Evolutionary conservation across 1,284 basidiomycete species (phyloP).

Genomic region (Ustilago curta): DNA sequence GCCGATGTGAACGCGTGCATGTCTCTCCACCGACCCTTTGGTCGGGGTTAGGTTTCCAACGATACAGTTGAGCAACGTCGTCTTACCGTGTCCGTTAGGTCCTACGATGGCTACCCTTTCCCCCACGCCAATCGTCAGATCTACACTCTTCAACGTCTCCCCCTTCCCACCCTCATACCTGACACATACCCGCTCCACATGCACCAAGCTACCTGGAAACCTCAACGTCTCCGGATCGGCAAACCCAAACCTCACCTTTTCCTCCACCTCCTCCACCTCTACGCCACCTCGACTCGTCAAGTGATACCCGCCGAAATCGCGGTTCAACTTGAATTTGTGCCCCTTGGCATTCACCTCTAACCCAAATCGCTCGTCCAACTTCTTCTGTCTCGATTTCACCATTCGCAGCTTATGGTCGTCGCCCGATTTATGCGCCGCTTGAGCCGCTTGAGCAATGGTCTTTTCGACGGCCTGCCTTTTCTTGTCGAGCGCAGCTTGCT

Average conservation of each 20-base stretch:
- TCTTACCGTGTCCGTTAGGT: conserved; percentile 65
- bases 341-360: conserved; percentile 73
- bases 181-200: conserved; percentile 73
- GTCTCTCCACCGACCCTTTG: conserved; percentile 74
- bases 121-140: conserved; percentile 75
- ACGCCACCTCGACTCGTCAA: conserved; percentile 72
- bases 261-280: conserved; percentile 73
- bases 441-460: conserved; percentile 72
- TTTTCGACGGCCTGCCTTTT: conserved; percentile 73
- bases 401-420: conserved; percentile 76
- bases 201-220: conserved; percentile 74
- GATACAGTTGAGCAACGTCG: conserved; percentile 71
- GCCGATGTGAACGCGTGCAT: conserved; percentile 75
- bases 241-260: conserved; percentile 72
- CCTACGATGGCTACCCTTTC: conserved; percentile 76
- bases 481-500: conserved; percentile 75
- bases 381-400: conserved; percentile 76
- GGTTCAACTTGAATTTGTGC: conserved; percentile 76
- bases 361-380: conserved; percentile 76
- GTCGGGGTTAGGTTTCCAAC: conserved; percentile 73
- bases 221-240: conserved; percentile 73
- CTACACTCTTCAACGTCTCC: conserved; percentile 73
- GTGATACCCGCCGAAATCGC: conserved; percentile 73
- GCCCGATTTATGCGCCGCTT: conserved; percentile 74
- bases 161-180: conserved; percentile 69